A percentile compares a stretch with the other conserved stretches of the same genome.
Evolutionary conservation across 2,329 filamentous ascomycete species (phyloP).

Genomic region (Ophiognomonia clavigignenti-juglandacearum): DNA sequence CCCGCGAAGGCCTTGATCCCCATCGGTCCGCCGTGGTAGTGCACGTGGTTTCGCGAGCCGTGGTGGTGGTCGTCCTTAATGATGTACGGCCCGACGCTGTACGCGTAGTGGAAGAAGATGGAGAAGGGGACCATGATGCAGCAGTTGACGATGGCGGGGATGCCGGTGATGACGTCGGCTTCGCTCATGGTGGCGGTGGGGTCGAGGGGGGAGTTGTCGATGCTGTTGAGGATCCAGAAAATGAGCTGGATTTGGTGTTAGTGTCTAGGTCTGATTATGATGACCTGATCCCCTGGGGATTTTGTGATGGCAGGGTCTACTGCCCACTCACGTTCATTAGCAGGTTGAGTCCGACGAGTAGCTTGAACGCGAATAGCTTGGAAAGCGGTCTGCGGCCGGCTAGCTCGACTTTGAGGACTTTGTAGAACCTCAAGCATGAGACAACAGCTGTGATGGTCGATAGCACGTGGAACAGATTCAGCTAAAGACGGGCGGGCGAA

Average conservation of each 20-base stretch:
- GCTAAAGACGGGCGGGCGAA: no score
- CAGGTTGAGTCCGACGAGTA: slow-evolving; percentile 27
- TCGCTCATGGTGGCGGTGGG: slow-evolving; percentile 19
- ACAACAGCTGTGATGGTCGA: slow-evolving; percentile 23
- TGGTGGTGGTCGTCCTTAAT: slow-evolving; percentile 14
- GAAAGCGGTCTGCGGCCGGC: slow-evolving; percentile 23
- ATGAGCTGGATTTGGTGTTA: not conserved
- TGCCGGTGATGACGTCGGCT: slow-evolving; percentile 21
- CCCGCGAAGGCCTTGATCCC: slow-evolving; percentile 17
- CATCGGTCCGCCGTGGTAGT: slow-evolving; percentile 20
- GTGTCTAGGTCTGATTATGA: no score
- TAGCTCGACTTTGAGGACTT: slow-evolving; percentile 22
- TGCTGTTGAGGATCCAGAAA: slow-evolving; percentile 20
- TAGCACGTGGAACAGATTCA: slow-evolving; percentile 22
- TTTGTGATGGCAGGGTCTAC: no score
- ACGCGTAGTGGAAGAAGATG: slow-evolving; percentile 21
- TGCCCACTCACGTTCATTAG: slow-evolving; percentile 24
- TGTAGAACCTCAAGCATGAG: slow-evolving; percentile 24
- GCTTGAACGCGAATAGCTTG: slow-evolving; percentile 30
- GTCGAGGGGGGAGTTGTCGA: slow-evolving; percentile 12
- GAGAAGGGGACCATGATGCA: slow-evolving; percentile 23
- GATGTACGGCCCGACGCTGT: slow-evolving; percentile 20
- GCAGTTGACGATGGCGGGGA: no score
- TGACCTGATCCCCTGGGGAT: no score
- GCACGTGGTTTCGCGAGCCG: slow-evolving; percentile 11